Base-by-base conservation (phyloP, 495 filamentous ascomycete genomes). In the Aspergillus nanangensis region DNA sequence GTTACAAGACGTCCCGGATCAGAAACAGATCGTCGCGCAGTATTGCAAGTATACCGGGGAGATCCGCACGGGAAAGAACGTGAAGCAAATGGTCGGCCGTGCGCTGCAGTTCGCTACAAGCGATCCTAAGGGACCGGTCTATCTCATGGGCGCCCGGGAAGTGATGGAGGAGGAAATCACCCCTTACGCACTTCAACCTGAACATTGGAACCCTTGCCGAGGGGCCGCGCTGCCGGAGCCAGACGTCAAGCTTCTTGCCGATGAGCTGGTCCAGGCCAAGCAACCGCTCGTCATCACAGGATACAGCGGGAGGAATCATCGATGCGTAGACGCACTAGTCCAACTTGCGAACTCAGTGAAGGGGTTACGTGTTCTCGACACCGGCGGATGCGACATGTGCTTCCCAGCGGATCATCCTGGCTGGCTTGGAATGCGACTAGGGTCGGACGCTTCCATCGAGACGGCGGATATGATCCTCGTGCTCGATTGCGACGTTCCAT, bases 1-100 rank as follows among this genome's bases (percentile, higher is more conserved):
- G 87, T 84, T 94, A 19, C 90, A 96, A 62, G 87, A 96, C 63
- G 87, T 95, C 4, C 90, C 90, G 1, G 88, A 96, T 51, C 90
- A 96, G 62, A 87, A 84, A 48, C 80, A 82, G 56, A 95, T 96
- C 54, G 70, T 96, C 3, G 76, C 75, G 4, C 90, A 96, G 67
- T 96, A 96, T 62, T 96, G 90, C 63, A 77, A 90, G 18, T 96
- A 94, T 59, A 73, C 82, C 0, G 88, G 71, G 2, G 90, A 96
- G 61, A 80, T 96, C 56, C 93, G 92, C 64, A 85, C 82, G 7
- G 90, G 88, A 0, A 79, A 80, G 51, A 96, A 96, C 56, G 80
- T 95, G 40, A 96, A 96, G 64, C 87, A 96, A 69, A 84, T 96
- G 78, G 86, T 95, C 14, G 87, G 88, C 45, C 78, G 90, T 15